These are phyloP conservation scores for Verticillium nonalfalfae DNA, from an alignment of 2,329 filamentous ascomycete genomes.

Conservation along the genomic window DNA sequence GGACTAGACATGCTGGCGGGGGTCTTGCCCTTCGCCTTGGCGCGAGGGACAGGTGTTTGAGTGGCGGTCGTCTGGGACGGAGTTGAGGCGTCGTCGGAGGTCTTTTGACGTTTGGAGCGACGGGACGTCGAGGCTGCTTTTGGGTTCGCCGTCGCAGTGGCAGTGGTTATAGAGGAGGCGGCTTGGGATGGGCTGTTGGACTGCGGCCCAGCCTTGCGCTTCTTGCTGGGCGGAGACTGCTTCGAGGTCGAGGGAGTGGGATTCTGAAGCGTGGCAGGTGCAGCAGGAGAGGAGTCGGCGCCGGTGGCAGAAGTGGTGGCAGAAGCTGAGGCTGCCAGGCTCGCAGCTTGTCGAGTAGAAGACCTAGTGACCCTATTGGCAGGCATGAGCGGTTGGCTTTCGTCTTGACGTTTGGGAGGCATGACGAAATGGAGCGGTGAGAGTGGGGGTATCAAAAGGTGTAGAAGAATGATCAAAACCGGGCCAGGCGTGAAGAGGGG, in stretches of 20 bases:
- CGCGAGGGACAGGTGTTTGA: conserved; percentile 8
- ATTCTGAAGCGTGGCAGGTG: conserved; percentile 30
- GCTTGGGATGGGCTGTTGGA: conserved; percentile 36
- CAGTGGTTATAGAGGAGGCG: conserved; percentile 2
- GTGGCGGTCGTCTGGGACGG: conserved; percentile 20
- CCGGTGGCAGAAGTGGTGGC: conserved; percentile 31
- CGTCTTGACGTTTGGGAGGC: neutral
- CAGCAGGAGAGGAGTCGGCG: conserved; percentile 31
- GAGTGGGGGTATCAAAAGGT: conserved; percentile 16
- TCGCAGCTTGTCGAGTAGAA: conserved; percentile 82
- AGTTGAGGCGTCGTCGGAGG: conserved; percentile 39
- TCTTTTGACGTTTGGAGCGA: conserved; percentile 67
- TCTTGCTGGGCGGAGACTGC: conserved; percentile 49
- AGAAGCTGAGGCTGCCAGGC: conserved; percentile 45
- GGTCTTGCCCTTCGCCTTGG: conserved; percentile 53
- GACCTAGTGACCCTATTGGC: conserved; percentile 86
- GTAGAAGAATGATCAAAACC: conserved; percentile 10
- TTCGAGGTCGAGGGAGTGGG: conserved; percentile 27
- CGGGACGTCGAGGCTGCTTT: conserved; percentile 33
- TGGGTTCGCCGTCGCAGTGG: neutral
- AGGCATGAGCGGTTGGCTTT: conserved; percentile 69
- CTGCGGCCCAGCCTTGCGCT: conserved; percentile 65
- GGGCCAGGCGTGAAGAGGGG: conserved; percentile 10
- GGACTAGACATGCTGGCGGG: conserved; percentile 65
- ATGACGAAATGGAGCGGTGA: conserved; percentile 15